Base-by-base conservation (phyloP, 768 basidiomycete genomes). In the Lentinus brumalis region DNA sequence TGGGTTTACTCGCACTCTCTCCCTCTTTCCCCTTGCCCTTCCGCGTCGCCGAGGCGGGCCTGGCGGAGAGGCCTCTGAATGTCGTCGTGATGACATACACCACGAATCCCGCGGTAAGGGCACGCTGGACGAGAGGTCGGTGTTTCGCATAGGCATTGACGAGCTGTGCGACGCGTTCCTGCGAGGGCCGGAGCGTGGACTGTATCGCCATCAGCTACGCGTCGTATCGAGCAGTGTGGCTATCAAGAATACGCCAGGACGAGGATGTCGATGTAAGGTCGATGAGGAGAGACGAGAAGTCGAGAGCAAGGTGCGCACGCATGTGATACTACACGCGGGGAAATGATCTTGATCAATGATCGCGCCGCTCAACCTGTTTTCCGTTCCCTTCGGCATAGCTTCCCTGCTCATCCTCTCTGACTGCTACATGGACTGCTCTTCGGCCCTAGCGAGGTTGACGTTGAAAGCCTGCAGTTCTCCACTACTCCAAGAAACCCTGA, bases 71-170 rank as follows among this genome's bases (percentile, higher is more conserved):
- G 3, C 84, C 79, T 52, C 78, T 75, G 68, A 86, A 89, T 11
- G 91, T 86, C 0, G 86, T 75, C 5, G 81, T 76, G 26, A 95
- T 75, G 46, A 87, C 86, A 71, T 94, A 91, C 42, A 86, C 54
- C 7, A 91, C 83, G 69, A 94, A 94, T 7, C 81, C 78, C 26
- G 80, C 67, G 49, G 88, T 94, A 18, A 96, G 77, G 31, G 81
- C 63, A 44, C 86, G 84, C 73, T 96, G 94, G 50, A 95, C 77
- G 41, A 82, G 67, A 4, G 92, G 91, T 5, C 94, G 78, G 70
- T 93, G 85, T 1, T 71, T 57, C 4, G 81, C 69, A 67, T 96
- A 96, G n/a, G 71, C 58, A 54, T 78, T 79, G 40, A 79, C 70
- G 50, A 88, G 70, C 52, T 72, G 72, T 2, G 81, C 70, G 31